These are phyloP conservation scores for Aspergillus bridgeri DNA, from an alignment of 495 filamentous ascomycete species.

Conservation along the genomic window DNA sequence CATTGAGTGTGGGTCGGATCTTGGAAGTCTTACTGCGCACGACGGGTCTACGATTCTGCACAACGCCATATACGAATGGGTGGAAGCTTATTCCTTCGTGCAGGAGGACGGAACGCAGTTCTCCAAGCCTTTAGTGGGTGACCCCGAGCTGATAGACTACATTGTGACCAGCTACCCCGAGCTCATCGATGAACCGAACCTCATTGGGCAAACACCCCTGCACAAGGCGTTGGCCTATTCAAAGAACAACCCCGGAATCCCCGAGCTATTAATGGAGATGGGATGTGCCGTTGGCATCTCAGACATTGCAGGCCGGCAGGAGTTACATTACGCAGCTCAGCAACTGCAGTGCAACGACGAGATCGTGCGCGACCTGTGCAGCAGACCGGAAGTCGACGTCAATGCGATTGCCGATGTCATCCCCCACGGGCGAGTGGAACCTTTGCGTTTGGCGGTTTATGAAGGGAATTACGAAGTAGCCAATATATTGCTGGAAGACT, in stretches of 20 bases:
- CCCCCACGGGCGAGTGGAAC: neutral
- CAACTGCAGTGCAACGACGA: neutral
- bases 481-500: neutral
- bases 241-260: neutral
- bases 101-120: neutral
- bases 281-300: neutral
- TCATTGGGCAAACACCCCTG: neutral
- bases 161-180: neutral
- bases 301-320: neutral
- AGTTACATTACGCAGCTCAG: neutral
- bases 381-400: neutral
- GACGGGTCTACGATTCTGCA: neutral
- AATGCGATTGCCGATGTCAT: neutral
- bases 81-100: neutral
- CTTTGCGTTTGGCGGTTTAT: neutral
- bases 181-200: neutral
- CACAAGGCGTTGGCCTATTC: neutral
- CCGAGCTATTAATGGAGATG: neutral
- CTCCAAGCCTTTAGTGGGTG: neutral
- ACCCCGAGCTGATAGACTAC: neutral
- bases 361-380: neutral
- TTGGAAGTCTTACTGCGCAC: neutral
- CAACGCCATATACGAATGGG: neutral
- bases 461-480: neutral
- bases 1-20: neutral